phyloP scores from a whole-genome alignment of 2,329 filamentous ascomycete genomes.

The Claviceps sp. region DNA sequence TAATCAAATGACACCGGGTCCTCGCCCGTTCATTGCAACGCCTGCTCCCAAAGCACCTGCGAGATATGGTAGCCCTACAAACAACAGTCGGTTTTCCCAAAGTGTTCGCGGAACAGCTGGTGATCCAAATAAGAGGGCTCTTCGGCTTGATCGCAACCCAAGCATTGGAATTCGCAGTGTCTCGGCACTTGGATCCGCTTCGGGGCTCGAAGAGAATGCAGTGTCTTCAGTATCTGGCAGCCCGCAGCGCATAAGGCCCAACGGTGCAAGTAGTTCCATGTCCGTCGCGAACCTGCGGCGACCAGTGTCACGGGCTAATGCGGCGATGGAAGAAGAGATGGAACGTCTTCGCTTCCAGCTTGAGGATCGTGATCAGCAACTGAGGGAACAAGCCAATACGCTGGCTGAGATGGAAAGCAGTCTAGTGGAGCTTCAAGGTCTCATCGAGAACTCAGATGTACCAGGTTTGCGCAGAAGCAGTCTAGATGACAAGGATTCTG shows the following conservation, averaged over 20 bases:
- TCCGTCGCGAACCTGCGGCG: conserved; percentile 42
- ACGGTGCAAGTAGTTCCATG: conserved; percentile 39
- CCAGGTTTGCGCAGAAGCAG: conserved; percentile 29
- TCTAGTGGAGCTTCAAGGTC: conserved; percentile 58
- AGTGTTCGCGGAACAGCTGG: conserved; percentile 48
- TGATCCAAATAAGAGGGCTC: conserved; percentile 45
- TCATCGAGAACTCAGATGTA: conserved; percentile 49
- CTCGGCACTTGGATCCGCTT: conserved; percentile 41
- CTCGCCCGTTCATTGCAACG: conserved; percentile 41
- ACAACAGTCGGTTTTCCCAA: conserved; percentile 40
- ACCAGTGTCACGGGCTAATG: conserved; percentile 39
- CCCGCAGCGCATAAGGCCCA: conserved; percentile 37
- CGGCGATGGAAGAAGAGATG: conserved; percentile 54
- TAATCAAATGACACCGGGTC: conserved; percentile 47
- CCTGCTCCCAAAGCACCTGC: conserved; percentile 20
- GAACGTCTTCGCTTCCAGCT: conserved; percentile 60
- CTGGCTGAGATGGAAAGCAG: conserved; percentile 83
- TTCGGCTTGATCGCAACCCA: conserved; percentile 33
- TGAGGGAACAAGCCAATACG: conserved; percentile 76
- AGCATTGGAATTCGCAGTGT: conserved; percentile 43
- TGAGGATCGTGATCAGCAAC: conserved; percentile 70
- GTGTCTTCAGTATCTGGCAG: conserved; percentile 30
- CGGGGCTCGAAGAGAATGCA: conserved; percentile 43
- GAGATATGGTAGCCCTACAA: conserved; percentile 31
- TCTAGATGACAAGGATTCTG: conserved; percentile 56